These are phyloP conservation scores for Gnaphalium uliginosum DNA, from an alignment of 129 eudicot genomes.

Conservation along the genomic window DNA sequence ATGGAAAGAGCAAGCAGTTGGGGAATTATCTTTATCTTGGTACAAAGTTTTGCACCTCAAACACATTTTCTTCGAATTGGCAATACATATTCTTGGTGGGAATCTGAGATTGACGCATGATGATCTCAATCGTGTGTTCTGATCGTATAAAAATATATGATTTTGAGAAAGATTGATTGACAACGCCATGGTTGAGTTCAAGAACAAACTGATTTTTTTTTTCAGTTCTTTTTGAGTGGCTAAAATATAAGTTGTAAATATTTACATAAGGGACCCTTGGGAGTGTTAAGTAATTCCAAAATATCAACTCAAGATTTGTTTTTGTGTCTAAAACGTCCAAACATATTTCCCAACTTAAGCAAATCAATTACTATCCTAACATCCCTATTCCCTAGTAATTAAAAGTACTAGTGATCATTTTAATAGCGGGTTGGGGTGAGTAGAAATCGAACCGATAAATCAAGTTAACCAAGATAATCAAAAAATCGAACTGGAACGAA, in stretches of 20 bases:
- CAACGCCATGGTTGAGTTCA: conserved; percentile 31
- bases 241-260: conserved; percentile 12
- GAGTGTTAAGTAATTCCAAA: neutral
- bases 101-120: conserved; percentile 25
- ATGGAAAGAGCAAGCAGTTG: conserved; percentile 76
- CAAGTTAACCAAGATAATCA: too few relatives aligned
- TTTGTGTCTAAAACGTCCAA: neutral
- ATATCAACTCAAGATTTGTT: neutral
- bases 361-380: too few relatives aligned
- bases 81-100: conserved; percentile 35
- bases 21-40: conserved; percentile 54
- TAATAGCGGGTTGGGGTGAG: too few relatives aligned
- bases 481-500: too few relatives aligned
- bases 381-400: too few relatives aligned
- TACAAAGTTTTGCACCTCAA: conserved; percentile 68
- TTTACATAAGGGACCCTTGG: neutral
- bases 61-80: conserved; percentile 48
- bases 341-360: neutral
- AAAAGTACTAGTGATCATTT: too few relatives aligned
- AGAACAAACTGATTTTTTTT: neutral
- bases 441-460: too few relatives aligned
- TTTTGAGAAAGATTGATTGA: conserved; percentile 26
- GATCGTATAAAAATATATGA: conserved; percentile 27
- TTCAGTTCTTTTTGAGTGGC: conserved; percentile 16
- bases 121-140: conserved; percentile 15